Evolutionary conservation across 805 yeast genomes (phyloP), one percentile per base, ranked within the genome.

Genomic region (Starmerella potacharoeniae): DNA sequence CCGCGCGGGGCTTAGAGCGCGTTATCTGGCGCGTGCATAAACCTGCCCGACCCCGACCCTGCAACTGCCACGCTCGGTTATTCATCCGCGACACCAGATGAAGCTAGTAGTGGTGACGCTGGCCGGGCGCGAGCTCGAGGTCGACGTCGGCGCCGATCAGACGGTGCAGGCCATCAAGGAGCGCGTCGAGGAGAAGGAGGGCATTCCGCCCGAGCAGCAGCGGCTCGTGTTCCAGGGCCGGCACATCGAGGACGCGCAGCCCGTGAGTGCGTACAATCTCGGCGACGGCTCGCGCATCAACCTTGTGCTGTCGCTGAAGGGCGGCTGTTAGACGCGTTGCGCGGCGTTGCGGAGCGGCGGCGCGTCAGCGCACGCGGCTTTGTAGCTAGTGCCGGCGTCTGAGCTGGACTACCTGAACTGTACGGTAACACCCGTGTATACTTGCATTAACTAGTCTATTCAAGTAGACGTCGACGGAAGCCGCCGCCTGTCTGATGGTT

Each of bases 141-240:
- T 64, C 30, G 64, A 62, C 30, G 64, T 72, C 16, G 68, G 67
- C 11, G 65, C 67, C 17, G 58, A 61, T 5, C 74, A 70, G 55
- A 67, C 67, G 60, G 76, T 86, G 56, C 77, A 80, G 58, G 79
- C 84, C 49, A 81, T 91, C 70, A 91, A 91, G 70, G 97, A 91
- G 67, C 79, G 84, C 67, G 80, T 91, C 73, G 97, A 93, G 69
- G 96, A 91, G 66, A 87, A 87, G 64, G 97, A 91, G 68, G 98
- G 97, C 1, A 91, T 91, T 54, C 96, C 97, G 2, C 97, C 97
- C 10, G 81, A 86, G 34, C 98, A 91, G 71, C 98, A 93, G 71
- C 80, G 96, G 62, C 80, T 91, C 61, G 83, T 91, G 64, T 88
- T 79, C 71, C 82, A 85, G 54, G 98, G 98, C 22, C 86, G 87